Evolutionary conservation across 225 moss, liverwort and hornwort species (phyloP), one percentile per base, ranked within the genome.

Genomic region (Pseudoscleropodium purum): DNA sequence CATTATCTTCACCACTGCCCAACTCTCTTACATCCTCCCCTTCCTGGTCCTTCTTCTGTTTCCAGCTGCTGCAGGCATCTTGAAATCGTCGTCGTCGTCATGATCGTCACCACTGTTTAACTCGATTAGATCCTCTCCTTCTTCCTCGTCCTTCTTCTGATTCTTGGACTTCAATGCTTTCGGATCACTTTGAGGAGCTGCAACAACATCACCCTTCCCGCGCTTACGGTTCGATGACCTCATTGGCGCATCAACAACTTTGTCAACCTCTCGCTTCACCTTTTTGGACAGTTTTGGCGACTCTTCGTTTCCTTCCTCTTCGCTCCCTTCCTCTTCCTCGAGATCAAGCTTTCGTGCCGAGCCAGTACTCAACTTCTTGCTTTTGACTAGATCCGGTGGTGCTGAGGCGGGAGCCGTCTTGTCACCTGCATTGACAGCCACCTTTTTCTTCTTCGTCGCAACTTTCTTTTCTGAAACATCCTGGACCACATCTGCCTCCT

Each of bases 201-300:
- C 66, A 41, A 57, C 89, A 51, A 61, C 81, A 57, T 85, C 85
- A 14, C 78, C 82, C 56, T 87, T 85, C 79, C 39, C 85, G 29
- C 85, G 89, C 61, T 69, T 89, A 45, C 91, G 91, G 41, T 59
- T 91, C 11, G 85, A 89, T 82, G 92, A 89, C 87, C 84, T 91
- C 18, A 43, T 30, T 5, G 68, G 68, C 33, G 75, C 61, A 84
- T 78, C 76, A 82, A 68, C 80, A 62, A 63, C 83, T 59, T 82
- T 79, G 36, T 81, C 68, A 54, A 61, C 90, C 59, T 75, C 89
- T 82, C 74, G 75, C 86, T 86, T 92, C 74, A 76, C n/a, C 86
- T 83, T 87, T 65, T 67, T 89, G 8, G 82, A 75, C 14, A 36
- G 36, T 60, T 84, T 86, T 36, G 88, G 76, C 47, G 61, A 51